phyloP scores from a whole-genome alignment of 1,284 basidiomycete genomes.

The Heterobasidion occidentale region DNA sequence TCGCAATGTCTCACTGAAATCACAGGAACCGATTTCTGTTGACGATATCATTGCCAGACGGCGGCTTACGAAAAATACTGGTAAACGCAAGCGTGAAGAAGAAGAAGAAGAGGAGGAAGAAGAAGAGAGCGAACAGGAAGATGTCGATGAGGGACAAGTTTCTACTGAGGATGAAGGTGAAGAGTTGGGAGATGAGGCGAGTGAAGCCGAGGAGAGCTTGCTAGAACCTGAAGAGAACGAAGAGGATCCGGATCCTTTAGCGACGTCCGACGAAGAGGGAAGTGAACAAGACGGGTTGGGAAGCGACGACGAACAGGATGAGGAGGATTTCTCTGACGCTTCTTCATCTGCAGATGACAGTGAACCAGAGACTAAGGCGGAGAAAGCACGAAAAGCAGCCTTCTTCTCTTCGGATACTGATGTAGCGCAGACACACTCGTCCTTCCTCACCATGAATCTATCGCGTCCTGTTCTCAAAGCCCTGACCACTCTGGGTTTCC shows the following conservation, averaged over 20 bases:
- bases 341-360: constrained; percentile 40
- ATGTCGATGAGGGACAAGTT: constrained; percentile 19
- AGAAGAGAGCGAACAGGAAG: constrained; percentile 22
- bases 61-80: constrained; percentile 32
- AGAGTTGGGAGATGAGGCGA: constrained; percentile 26
- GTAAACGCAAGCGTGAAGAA: constrained; percentile 52
- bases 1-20: constrained; percentile 7
- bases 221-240: constrained; percentile 11
- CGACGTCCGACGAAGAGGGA: constrained; percentile 39
- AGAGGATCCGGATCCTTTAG: constrained; percentile 31
- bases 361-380: constrained; percentile 62
- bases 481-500: constrained; percentile 75
- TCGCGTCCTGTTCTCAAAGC: constrained; percentile 87
- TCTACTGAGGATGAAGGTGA: constrained; percentile 20
- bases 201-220: constrained; percentile 28
- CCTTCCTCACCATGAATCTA: constrained; percentile 83
- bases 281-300: constrained; percentile 25
- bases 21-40: constrained; percentile 73
- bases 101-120: constrained; percentile 23
- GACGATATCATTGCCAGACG: constrained; percentile 86
- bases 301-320: constrained; percentile 28
- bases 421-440: constrained; percentile 41
- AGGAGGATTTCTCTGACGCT: constrained; percentile 20
- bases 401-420: constrained; percentile 69
- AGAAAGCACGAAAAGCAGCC: constrained; percentile 76